Evolutionary conservation across 2,329 filamentous ascomycete genomes (phyloP).

Genomic region (Botryotinia convoluta): DNA sequence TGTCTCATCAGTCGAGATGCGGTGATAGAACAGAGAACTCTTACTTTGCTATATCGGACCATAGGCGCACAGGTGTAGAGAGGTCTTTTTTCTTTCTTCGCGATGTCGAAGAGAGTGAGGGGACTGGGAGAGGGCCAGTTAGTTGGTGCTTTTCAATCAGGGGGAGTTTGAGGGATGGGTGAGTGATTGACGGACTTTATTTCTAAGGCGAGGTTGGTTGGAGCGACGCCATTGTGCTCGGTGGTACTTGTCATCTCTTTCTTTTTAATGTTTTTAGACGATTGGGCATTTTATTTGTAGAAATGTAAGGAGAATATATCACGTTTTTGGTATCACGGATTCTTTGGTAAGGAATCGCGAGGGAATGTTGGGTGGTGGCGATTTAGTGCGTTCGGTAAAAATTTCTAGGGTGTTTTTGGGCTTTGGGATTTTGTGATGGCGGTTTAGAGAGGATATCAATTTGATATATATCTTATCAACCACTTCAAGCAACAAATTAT

Average conservation of each 20-base stretch:
- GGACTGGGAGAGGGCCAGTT: slow-evolving; percentile 43
- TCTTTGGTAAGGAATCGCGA: not conserved
- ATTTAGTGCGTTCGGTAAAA: slow-evolving; percentile 18
- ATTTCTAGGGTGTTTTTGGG: slow-evolving; percentile 10
- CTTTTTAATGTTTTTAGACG: not conserved
- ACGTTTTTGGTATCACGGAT: not conserved
- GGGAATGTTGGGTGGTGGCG: not conserved
- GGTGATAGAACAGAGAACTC: not conserved
- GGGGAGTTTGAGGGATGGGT: not conserved
- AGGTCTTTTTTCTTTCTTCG: slow-evolving; percentile 51
- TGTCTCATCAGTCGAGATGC: not conserved
- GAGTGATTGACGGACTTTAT: slow-evolving; percentile 8
- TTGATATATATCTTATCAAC: not conserved
- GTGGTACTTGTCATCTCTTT: slow-evolving; percentile 4
- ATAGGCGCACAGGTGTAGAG: slow-evolving; percentile 63
- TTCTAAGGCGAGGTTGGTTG: slow-evolving; percentile 10
- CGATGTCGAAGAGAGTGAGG: slow-evolving; percentile 57
- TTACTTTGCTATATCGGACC: slow-evolving; percentile 61
- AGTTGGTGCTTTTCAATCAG: not conserved
- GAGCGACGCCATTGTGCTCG: not conserved
- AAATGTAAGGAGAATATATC: not conserved
- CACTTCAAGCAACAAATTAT: not conserved
- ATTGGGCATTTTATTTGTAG: not conserved
- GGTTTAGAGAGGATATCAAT: not conserved
- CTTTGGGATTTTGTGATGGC: not conserved